Conservation (phyloP, 176 grass and related monocot species). For the Oryza brachyantha region DNA sequence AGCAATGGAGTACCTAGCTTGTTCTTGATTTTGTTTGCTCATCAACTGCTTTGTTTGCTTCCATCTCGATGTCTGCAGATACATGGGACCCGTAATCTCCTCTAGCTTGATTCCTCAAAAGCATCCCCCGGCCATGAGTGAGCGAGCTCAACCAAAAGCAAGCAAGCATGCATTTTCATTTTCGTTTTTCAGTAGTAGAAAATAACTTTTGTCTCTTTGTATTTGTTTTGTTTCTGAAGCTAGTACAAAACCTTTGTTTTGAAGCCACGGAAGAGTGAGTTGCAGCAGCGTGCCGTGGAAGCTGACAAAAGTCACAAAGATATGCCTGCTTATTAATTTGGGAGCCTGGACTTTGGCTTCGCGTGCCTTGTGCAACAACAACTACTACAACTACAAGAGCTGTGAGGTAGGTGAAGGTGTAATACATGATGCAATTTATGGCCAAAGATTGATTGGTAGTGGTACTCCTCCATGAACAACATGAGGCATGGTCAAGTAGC, state of each 20-base stretch:
- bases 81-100: background rate
- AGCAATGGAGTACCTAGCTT: background rate
- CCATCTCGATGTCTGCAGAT: conserved; percentile 12
- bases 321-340: background rate
- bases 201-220: background rate
- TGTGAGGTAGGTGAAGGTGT: conserved; percentile 27
- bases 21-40: background rate
- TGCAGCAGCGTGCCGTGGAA: conserved; percentile 14
- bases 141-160: background rate
- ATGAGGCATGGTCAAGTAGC: conserved; percentile 36
- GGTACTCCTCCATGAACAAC: background rate
- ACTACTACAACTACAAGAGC: background rate
- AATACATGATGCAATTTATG: conserved; percentile 18
- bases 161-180: background rate
- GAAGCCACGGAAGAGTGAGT: conserved; percentile 28
- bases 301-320: background rate
- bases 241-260: conserved; percentile 39
- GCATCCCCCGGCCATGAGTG: background rate
- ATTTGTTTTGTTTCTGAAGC: background rate
- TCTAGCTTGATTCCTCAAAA: conserved; percentile 10
- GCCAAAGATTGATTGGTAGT: conserved; percentile 14
- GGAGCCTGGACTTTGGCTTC: background rate
- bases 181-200: background rate
- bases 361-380: background rate
- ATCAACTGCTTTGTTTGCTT: background rate